A percentile compares a stretch with the other conserved stretches of the same genome.
These are phyloP conservation scores for Salicornia ramosissima DNA, from an alignment of 148 eudicot species.

Conservation along the genomic window DNA sequence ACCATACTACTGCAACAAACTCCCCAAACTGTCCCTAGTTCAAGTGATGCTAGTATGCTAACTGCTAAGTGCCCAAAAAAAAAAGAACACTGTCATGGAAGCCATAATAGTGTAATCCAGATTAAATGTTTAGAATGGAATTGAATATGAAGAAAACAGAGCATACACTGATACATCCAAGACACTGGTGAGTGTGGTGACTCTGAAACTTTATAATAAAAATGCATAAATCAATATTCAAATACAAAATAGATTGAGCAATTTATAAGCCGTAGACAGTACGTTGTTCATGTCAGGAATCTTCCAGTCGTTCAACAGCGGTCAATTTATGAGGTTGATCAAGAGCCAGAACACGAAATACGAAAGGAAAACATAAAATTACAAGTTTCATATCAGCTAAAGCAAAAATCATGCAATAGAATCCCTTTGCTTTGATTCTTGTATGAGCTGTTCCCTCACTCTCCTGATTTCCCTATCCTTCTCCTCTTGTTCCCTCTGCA, in stretches of 20 bases:
- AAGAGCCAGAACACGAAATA: constrained; percentile 16
- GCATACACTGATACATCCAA: background rate
- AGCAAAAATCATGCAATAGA: constrained; percentile 40
- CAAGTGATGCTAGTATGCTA: background rate
- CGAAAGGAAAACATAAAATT: constrained; percentile 20
- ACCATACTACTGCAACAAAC: background rate
- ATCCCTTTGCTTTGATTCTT: constrained; percentile 43
- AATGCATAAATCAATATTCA: background rate
- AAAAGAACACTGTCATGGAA: no score
- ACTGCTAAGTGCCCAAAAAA: background rate
- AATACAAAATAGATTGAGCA: constrained; percentile 3
- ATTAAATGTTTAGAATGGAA: no score
- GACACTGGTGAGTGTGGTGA: background rate
- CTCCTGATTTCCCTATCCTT: constrained; percentile 60
- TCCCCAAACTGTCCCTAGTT: background rate
- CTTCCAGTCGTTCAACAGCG: constrained; percentile 12
- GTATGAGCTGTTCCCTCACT: constrained; percentile 55
- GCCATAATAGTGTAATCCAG: background rate
- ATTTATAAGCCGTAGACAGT: constrained; percentile 4
- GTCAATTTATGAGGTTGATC: constrained; percentile 19
- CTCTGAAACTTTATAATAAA: background rate
- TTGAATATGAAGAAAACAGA: background rate
- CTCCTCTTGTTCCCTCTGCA: constrained; percentile 73
- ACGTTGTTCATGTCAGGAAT: constrained; percentile 12
- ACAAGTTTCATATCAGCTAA: constrained; percentile 12